Conservation (phyloP, 208 protist genomes). For the Balamuthia mandrillaris region DNA sequence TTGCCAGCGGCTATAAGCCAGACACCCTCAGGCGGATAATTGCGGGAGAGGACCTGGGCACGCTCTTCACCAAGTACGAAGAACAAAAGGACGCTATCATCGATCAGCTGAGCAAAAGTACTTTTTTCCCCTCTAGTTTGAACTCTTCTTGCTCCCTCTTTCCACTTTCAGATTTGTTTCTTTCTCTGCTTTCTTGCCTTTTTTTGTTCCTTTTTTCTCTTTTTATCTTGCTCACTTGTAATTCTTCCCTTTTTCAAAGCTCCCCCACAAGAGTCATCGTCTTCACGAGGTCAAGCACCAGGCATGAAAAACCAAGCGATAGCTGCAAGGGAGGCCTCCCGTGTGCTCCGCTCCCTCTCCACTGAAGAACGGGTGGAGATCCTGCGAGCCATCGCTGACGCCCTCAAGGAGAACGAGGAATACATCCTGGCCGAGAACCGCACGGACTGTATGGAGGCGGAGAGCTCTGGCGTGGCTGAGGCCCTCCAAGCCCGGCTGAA, state of each 20-base stretch:
- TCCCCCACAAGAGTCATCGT: not conserved
- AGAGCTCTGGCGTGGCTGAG: conserved; percentile 50
- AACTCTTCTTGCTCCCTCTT: too few species aligned
- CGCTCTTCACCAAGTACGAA: conserved; percentile 7
- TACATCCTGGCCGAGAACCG: conserved; percentile 76
- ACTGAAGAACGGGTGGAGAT: conserved; percentile 57
- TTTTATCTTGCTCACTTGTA: not conserved
- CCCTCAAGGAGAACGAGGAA: not conserved
- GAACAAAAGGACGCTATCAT: not conserved
- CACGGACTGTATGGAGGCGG: conserved; percentile 68
- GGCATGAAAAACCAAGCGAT: not conserved
- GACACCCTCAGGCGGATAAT: conserved; percentile 7
- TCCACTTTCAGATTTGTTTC: not conserved
- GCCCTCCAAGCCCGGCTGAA: conserved; percentile 70
- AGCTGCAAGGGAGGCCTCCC: conserved; percentile 24
- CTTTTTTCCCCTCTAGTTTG: too few species aligned
- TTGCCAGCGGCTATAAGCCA: conserved; percentile 40
- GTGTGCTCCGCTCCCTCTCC: conserved; percentile 57
- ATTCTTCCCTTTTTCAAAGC: not conserved
- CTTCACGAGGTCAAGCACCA: not conserved
- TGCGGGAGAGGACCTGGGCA: conserved; percentile 46
- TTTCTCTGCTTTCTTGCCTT: not conserved
- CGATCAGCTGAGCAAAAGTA: not conserved
- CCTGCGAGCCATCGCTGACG: conserved; percentile 68
- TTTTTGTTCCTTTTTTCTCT: not conserved